Base-by-base conservation (phyloP, 2,329 filamentous ascomycete species). In the Fusarium hainanense region DNA sequence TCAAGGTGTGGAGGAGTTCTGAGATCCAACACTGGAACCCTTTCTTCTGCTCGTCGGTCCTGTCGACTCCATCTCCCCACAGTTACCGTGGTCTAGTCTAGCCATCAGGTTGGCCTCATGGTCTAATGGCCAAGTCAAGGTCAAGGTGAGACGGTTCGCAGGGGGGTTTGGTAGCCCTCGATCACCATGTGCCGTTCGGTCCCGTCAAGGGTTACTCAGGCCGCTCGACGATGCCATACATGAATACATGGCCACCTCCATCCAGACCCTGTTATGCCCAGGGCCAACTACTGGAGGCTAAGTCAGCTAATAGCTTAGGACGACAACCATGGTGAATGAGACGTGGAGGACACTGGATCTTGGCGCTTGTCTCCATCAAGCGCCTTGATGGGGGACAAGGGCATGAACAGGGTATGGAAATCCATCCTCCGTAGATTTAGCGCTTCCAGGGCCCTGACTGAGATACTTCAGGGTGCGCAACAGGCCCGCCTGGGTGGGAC, bases 1-100 rank as follows among this genome's bases (percentile, higher is more conserved):
- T 49, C 63, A 68, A 71, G 72, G 71, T 68, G 65, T 68, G 71
- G 65, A 72, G 64, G 72, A 72, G 54, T 61, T 61, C 43, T 67
- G 60, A 74, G 72, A 74, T 72, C 61, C 72, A 72, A 63, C 63
- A 65, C 54, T 74, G 59, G 64, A 63, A 65, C 59, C 64, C 56
- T 66, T 69, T 69, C 55, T 42, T 52, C 32, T 52, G 23, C 37
- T 52, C 41, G 49, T 71, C 40, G 63, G 57, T 49, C 34, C 63
- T 57, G 68, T 75, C 64, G 71, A 68, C 61, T 68, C 71, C 70
- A 70, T 68, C 73, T 74, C 73, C 64, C 73, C 73, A 74, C 73
- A 75, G 43, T 57, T 66, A 68, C 72, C 63, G 52, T 63, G 56
- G 64, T 54, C 64, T 71, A 74, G 46, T 54, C 64, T 71, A 74